These are phyloP conservation scores for Yamadazyma nakazawae DNA, from an alignment of 805 yeast genomes.

Conservation along the genomic window DNA sequence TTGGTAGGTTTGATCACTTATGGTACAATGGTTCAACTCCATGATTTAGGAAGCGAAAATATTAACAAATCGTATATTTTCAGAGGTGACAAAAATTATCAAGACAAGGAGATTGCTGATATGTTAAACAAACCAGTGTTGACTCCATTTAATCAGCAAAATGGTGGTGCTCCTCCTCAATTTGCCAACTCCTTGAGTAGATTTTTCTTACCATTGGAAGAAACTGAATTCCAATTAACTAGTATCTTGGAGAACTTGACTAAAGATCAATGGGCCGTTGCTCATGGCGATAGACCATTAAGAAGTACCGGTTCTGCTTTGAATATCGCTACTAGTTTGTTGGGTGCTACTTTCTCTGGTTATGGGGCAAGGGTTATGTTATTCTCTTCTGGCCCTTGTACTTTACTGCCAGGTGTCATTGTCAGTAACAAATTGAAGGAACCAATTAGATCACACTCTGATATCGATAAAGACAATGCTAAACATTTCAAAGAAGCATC, in stretches of 20 bases:
- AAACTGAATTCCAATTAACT: conserved; percentile 50
- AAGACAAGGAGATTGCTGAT: conserved; percentile 39
- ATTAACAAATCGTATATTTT: conserved; percentile 39
- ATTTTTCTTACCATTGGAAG: conserved; percentile 46
- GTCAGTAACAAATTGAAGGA: conserved; percentile 56
- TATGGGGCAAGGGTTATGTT: conserved; percentile 74
- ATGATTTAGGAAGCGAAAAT: conserved; percentile 43
- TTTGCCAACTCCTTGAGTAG: conserved; percentile 18
- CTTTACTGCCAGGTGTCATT: conserved; percentile 61
- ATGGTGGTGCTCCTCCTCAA: conserved; percentile 6
- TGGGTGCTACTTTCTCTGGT: conserved; percentile 34
- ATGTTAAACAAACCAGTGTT: conserved; percentile 16
- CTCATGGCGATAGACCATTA: conserved; percentile 49
- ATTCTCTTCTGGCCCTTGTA: conserved; percentile 79
- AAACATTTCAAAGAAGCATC: conserved; percentile 36
- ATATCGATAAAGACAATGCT: conserved; percentile 43
- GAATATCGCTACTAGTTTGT: conserved; percentile 40
- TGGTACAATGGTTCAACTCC: conserved; percentile 59
- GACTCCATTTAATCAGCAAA: conserved; percentile 2
- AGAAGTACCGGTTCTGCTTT: conserved; percentile 63
- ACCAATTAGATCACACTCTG: conserved; percentile 66
- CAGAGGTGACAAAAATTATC: conserved; percentile 55
- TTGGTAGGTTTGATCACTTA: conserved; percentile 55
- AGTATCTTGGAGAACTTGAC: conserved; percentile 50
- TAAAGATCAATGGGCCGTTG: conserved; percentile 78